Conservation (phyloP, 176 grass and related monocot species). For the Saccharum spontaneum region DNA sequence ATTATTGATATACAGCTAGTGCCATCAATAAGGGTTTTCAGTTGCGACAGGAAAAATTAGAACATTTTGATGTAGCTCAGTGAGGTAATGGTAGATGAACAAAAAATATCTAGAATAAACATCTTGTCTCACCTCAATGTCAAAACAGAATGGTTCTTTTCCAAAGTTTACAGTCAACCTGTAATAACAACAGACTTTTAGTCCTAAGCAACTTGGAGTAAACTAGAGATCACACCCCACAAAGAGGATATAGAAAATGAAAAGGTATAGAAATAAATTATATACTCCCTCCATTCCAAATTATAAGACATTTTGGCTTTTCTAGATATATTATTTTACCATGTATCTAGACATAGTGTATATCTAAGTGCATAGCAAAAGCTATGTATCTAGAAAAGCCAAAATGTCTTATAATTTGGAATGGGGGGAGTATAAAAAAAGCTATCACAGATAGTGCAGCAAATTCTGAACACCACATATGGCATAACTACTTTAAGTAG, state of each 20-base stretch:
- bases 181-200: not conserved
- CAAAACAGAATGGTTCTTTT: constrained; percentile 83
- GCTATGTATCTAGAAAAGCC: not conserved
- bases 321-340: not conserved
- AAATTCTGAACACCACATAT: not conserved
- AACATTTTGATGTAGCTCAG: not conserved
- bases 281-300: not conserved
- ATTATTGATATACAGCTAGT: not conserved
- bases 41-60: not conserved
- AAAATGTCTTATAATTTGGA: not conserved
- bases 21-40: not conserved
- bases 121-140: constrained; percentile 62
- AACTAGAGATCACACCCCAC: not conserved
- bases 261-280: not conserved
- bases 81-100: not conserved
- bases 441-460: not conserved
- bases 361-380: not conserved
- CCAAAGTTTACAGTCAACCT: constrained; percentile 92
- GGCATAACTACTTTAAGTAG: not conserved
- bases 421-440: not conserved
- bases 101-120: constrained; percentile 16
- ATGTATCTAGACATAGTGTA: not conserved
- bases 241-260: constrained; percentile 12
- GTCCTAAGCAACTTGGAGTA: not conserved
- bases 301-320: not conserved